Evolutionary conservation across 345 rosid species (phyloP), one percentile per base, ranked within the genome.

Genomic region (Theobroma cacao): DNA sequence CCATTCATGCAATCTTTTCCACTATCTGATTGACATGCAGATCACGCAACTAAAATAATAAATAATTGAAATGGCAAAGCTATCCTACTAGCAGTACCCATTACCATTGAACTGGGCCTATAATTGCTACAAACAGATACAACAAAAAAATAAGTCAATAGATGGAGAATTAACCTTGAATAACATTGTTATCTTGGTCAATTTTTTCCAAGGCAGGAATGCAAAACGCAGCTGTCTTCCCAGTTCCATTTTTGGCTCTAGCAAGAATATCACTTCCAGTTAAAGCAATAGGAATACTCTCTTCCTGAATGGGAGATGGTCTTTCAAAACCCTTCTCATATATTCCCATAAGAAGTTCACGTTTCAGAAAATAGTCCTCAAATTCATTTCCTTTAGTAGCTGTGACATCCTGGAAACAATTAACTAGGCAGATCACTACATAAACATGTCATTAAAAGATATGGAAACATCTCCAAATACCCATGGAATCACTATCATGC

Each of bases 181-280:
- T 97, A 48, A 89, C 89, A 84, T 97, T 97, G 86, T 85, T 91
- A 78, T 88, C 97, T 78, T 89, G 98, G 85, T 97, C 99, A 77
- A 97, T 94, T 84, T 93, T 94, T 89, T 97, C 99, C 82, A 97
- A 86, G 48, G 96, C 98, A 45, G 99, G 99, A 81, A 97, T 75
- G 82, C 98, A 97, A 86, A 97, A 97, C 50, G 99, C 99, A 52
- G 98, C 99, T 10, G 99, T 97, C 84, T 97, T 97, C 72, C 99
- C 99, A 13, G 99, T 97, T 22, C 99, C 99, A 84, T 97, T 94
- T 86, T 97, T 97, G 41, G 99, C 98, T 90, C 99, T 91, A 77
- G 99, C 99, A 79, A 97, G 98, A 86, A 97, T 94, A 84, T 97
- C 99, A 75, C 99, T 90, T 70, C 99, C 99, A 33, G 98, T 94